Conservation (phyloP, 148 eudicot genomes). For the Persicaria tinctoria region DNA sequence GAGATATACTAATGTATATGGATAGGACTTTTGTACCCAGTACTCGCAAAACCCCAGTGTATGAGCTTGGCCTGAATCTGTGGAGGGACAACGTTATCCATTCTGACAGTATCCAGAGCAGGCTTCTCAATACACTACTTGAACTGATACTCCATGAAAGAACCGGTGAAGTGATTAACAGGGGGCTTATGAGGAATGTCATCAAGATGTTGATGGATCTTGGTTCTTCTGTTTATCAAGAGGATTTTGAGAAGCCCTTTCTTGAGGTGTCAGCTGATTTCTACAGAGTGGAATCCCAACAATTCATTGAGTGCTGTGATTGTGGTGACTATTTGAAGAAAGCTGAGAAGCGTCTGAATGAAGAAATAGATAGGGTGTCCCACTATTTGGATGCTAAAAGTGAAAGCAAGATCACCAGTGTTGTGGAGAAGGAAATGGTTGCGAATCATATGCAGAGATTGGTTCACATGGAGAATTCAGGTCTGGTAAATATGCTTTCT, state of each 20-base stretch:
- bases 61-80: conserved; percentile 70
- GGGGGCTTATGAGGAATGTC: conserved; percentile 71
- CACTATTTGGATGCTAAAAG: conserved; percentile 57
- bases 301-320: conserved; percentile 71
- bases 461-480: conserved; percentile 88
- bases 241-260: conserved; percentile 74
- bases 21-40: conserved; percentile 71
- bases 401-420: conserved; percentile 53
- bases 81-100: conserved; percentile 76
- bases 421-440: conserved; percentile 77
- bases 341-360: conserved; percentile 70
- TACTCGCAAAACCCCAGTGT: conserved; percentile 66
- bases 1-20: conserved; percentile 87
- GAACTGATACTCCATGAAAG: conserved; percentile 60
- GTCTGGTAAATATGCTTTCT: conserved; percentile 65
- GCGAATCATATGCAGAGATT: conserved; percentile 71
- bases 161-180: conserved; percentile 65
- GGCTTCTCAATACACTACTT: conserved; percentile 57
- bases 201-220: conserved; percentile 71
- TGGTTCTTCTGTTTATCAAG: conserved; percentile 68
- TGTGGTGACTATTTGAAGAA: conserved; percentile 74
- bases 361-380: conserved; percentile 83
- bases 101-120: conserved; percentile 43
- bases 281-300: conserved; percentile 65
- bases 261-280: conserved; percentile 72